Evolutionary conservation across 1,284 basidiomycete genomes (phyloP).

Genomic region (Leccinum holopus): DNA sequence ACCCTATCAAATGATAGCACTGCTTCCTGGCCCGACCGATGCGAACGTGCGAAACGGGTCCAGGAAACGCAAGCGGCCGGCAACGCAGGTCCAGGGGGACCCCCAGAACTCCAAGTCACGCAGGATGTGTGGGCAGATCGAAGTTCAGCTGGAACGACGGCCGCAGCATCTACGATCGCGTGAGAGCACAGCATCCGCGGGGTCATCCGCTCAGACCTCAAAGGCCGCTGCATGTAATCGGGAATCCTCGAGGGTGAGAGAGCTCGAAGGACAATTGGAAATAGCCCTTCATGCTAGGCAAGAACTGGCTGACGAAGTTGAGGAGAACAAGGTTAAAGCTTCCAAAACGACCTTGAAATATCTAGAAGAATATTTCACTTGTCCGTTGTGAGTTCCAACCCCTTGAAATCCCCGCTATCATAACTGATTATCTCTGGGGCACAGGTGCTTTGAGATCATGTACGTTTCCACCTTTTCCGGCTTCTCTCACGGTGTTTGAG

Average conservation of each 20-base stretch:
- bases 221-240: slow-evolving; percentile 2
- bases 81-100: neutral
- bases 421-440: slow-evolving; percentile 12
- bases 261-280: slow-evolving; percentile 39
- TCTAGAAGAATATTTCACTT: slow-evolving; percentile 56
- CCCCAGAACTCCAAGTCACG: slow-evolving; percentile 9
- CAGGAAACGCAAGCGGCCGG: slow-evolving; percentile 13
- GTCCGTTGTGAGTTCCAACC: slow-evolving; percentile 27
- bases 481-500: slow-evolving; percentile 7
- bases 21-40: neutral
- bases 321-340: slow-evolving; percentile 35
- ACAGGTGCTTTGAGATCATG: slow-evolving; percentile 44
- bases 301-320: slow-evolving; percentile 40
- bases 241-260: slow-evolving; percentile 11
- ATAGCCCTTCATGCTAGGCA: slow-evolving; percentile 39
- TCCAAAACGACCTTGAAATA: slow-evolving; percentile 43
- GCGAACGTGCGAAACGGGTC: neutral
- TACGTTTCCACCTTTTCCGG: slow-evolving; percentile 24
- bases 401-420: slow-evolving; percentile 3
- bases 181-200: neutral
- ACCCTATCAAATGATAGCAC: slow-evolving; percentile 12
- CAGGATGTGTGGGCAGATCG: slow-evolving; percentile 18
- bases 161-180: slow-evolving; percentile 2
- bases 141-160: slow-evolving; percentile 3
- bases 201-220: neutral